These are phyloP conservation scores for Beauveria caledonica DNA, from an alignment of 2,329 filamentous ascomycete species.

Conservation along the genomic window DNA sequence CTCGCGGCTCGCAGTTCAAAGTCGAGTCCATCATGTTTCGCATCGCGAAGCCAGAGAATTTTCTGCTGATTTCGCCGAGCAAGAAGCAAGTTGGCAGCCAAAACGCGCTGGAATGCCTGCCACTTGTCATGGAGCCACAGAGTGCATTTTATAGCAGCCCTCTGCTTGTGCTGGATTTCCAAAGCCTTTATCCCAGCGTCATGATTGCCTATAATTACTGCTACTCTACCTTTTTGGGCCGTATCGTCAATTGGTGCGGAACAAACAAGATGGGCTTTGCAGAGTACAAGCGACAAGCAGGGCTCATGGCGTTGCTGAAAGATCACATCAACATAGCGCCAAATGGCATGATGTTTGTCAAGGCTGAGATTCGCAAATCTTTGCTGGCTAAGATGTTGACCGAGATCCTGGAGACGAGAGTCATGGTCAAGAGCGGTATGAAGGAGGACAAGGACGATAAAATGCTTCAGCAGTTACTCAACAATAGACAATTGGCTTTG, in stretches of 20 bases:
- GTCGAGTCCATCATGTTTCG: conserved; percentile 98
- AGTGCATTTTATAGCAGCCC: conserved; percentile 91
- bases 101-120: conserved; percentile 89
- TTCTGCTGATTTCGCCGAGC: conserved; percentile 81
- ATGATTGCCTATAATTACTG: conserved; percentile 99
- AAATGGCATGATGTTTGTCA: conserved; percentile 94
- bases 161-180: conserved; percentile 86
- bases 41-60: conserved; percentile 95
- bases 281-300: conserved; percentile 70
- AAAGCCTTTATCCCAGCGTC: conserved; percentile 90
- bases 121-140: conserved; percentile 94
- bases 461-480: conserved; percentile 73
- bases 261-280: conserved; percentile 91
- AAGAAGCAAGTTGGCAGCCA: conserved; percentile 87
- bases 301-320: conserved; percentile 68
- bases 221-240: conserved; percentile 91
- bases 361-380: conserved; percentile 77
- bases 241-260: conserved; percentile 80
- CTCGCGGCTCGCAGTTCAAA: conserved; percentile 93
- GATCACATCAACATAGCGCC: conserved; percentile 87
- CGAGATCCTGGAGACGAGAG: conserved; percentile 88
- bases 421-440: conserved; percentile 98
- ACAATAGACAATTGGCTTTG: conserved; percentile 87
- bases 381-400: conserved; percentile 92
- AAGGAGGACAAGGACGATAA: conserved; percentile 86